Conservation (phyloP, 1,284 basidiomycete genomes). For the Bjerkandera adusta region DNA sequence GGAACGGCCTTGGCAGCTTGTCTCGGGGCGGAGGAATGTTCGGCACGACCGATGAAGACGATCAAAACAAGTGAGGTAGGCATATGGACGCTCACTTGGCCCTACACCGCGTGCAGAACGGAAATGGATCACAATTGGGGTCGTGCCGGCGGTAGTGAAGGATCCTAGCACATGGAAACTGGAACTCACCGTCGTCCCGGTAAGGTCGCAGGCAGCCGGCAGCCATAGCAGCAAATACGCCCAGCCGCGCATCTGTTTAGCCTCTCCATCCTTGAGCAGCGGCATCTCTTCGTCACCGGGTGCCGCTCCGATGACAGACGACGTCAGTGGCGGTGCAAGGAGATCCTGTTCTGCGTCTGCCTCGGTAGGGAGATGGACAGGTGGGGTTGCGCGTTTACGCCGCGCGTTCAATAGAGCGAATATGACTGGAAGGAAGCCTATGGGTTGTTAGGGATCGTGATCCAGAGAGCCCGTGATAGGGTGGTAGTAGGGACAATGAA, state of each 20-base stretch:
- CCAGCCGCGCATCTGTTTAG: constrained; percentile 60
- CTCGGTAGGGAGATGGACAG: constrained; percentile 58
- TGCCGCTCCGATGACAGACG: constrained; percentile 15
- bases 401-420: constrained; percentile 57
- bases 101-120: not conserved
- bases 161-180: too few relatives aligned
- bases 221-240: constrained; percentile 79
- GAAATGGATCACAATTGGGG: not conserved
- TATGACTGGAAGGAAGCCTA: constrained; percentile 82
- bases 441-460: constrained; percentile 12
- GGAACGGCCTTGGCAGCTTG: too few relatives aligned
- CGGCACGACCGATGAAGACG: too few relatives aligned
- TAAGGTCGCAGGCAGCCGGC: constrained; percentile 86
- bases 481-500: constrained; percentile 18
- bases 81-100: too few relatives aligned
- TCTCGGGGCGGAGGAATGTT: too few relatives aligned
- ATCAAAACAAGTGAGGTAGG: too few relatives aligned
- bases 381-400: constrained; percentile 38
- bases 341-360: constrained; percentile 36
- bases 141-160: not conserved
- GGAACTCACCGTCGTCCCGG: constrained; percentile 72
- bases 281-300: constrained; percentile 1
- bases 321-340: constrained; percentile 18
- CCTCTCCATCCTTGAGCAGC: constrained; percentile 35
- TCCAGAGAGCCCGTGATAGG: not conserved